Base-by-base conservation (phyloP, 2,329 filamentous ascomycete species). In the Monosporascus sp. region DNA sequence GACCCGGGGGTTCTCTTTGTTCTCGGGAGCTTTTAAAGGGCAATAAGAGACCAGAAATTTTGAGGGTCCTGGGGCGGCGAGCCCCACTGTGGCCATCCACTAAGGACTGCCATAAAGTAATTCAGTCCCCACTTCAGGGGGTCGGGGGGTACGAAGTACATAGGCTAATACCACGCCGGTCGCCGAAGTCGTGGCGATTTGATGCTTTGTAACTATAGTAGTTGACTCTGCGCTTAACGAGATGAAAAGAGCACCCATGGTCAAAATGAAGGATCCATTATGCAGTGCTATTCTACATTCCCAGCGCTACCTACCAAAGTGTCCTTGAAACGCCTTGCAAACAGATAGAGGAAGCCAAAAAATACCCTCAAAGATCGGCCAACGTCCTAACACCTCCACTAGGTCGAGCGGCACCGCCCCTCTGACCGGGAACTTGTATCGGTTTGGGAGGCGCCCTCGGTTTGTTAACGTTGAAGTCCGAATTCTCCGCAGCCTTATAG, bases 401-500 rank as follows among this genome's bases (percentile, higher is more conserved):
- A 44, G 64, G 53, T n/a, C 66, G 61, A 47, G 59, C 57, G 14
- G 64, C 45, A 20, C 57, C 57, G 43, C 55, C 52, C 47, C 60
- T 65, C 57, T 62, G 63, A 3, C 62, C 66, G 16, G 55, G 62
- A 8, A 50, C 43, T 49, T 52, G 46, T 47, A 61, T 61, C 24
- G 55, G 59, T 7, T 52, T 50, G 2, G 61, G 59, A 20, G 64
- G 62, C 3, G 64, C 59, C 40, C 59, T 65, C 11, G 73, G 69
- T 14, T 71, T 77, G 50, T 79, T 74, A 17, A 79, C 63, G 56
- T 86, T 86, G 70, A 83, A 87, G 17, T 70, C 71, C 20, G 83
- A 86, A 46, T 73, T 75, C 68, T 85, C 79, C 3, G 83, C 84
- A 3, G 82, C 75, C 61, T 79, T 81, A 68, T 84, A 85, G 0